Conservation (phyloP, 768 basidiomycete genomes). For the Termitomyces bulborhizus region DNA sequence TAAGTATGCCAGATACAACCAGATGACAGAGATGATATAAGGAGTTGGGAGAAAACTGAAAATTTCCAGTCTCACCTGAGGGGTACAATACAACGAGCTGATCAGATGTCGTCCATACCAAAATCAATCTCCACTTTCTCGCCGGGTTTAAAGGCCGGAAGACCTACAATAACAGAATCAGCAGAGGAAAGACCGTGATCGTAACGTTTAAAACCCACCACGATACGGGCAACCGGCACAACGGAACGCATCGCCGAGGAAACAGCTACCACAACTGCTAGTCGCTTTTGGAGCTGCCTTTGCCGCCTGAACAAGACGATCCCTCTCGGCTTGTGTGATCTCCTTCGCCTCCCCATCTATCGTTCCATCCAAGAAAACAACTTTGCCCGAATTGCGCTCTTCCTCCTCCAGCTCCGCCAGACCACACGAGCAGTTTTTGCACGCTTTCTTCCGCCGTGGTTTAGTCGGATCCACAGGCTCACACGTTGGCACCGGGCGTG, state of each 20-base stretch:
- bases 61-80: background rate
- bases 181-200: background rate
- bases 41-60: background rate
- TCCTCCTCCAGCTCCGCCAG: conserved; percentile 89
- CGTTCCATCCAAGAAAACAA: conserved; percentile 64
- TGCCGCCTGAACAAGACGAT: conserved; percentile 58
- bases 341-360: conserved; percentile 55
- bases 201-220: conserved; percentile 51
- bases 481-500: conserved; percentile 70
- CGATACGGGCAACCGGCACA: conserved; percentile 95
- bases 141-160: conserved; percentile 97
- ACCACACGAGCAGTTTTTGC: conserved; percentile 97
- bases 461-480: conserved; percentile 51
- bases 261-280: conserved; percentile 96
- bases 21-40: background rate
- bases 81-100: background rate
- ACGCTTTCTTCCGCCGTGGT: conserved; percentile 81
- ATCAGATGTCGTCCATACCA: conserved; percentile 82
- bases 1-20: background rate
- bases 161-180: conserved; percentile 44
- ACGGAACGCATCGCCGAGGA: conserved; percentile 95
- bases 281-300: conserved; percentile 80
- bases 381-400: conserved; percentile 53
- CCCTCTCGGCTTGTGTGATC: conserved; percentile 54
- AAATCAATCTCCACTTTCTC: conserved; percentile 94